Evolutionary conservation across 1,139 yeast genomes (phyloP), one percentile per base, ranked within the genome.

Genomic region (Geotrichum reessii): DNA sequence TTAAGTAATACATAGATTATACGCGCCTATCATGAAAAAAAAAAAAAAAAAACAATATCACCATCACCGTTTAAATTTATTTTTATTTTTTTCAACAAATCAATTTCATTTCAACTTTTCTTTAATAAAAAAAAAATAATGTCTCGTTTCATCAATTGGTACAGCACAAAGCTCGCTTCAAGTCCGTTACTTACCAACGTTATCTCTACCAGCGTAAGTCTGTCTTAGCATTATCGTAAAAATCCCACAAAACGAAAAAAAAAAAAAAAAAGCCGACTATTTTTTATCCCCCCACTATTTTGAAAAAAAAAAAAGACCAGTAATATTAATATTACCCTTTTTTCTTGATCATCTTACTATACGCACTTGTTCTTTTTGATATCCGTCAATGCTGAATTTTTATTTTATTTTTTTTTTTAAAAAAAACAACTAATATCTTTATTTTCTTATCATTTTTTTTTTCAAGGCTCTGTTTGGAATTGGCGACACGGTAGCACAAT

Each of bases 171-270:
- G 33, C 44, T 58, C 9, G 48, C 60, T 3, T 14, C 55, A 1
- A 47, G 50, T 9, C 60, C 60, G 1, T 33, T 58, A 17, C 24
- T 55, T 24, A 58, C 60, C 17, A 58, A 58, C 46, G 28, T 54
- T 5, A 47, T 58, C 31, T 46, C 58, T 9, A 58, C 60, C n/a
- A 46, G 58, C 28, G 60, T 58, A 51, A 51, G 60, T 37, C 2
- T 7, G 28, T 14, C 3, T 14, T 42, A 40, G 19, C 11, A 14
- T 4, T n/a, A n/a, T n/a, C n/a, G n/a, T n/a, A n/a, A n/a, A n/a
- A n/a, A n/a, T n/a, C n/a, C n/a, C n/a, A n/a, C n/a, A n/a, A n/a
- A n/a, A n/a, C n/a, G n/a, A n/a, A n/a, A n/a, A n/a, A n/a, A n/a
- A n/a, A n/a, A n/a, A n/a, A n/a, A n/a, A n/a, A n/a, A n/a, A n/a